phyloP scores from a whole-genome alignment of 495 filamentous ascomycete species.

The Aspergillus nanangensis region DNA sequence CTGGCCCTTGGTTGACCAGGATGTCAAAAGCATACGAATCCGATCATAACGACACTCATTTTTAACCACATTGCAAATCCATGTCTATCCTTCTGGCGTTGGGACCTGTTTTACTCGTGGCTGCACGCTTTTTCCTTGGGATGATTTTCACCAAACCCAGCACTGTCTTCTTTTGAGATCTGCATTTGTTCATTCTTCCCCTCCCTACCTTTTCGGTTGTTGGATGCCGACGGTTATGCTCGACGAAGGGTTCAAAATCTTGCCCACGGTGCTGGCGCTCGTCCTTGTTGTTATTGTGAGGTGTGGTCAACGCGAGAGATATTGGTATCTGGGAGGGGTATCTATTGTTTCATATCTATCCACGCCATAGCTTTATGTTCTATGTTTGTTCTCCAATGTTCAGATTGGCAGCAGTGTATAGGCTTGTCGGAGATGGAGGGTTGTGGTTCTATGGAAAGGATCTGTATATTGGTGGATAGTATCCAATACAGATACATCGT shows the following conservation, averaged over 20 bases:
- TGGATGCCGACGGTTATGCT: too few relatives aligned
- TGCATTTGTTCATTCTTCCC: conserved; percentile 1
- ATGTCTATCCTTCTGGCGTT: conserved; percentile 19
- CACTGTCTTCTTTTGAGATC: background rate
- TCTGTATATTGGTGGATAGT: background rate
- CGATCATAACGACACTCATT: conserved; percentile 28
- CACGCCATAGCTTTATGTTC: background rate
- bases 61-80: conserved; percentile 13
- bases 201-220: background rate
- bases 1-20: conserved; percentile 43
- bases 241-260: conserved; percentile 3
- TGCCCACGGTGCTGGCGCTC: conserved; percentile 16
- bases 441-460: background rate
- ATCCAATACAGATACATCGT: conserved; percentile 3
- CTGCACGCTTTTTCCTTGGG: background rate
- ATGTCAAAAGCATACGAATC: conserved; percentile 37
- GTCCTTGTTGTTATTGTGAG: background rate
- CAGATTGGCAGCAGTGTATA: background rate
- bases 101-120: conserved; percentile 5
- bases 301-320: background rate
- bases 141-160: background rate
- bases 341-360: background rate
- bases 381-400: background rate
- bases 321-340: background rate
- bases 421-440: background rate